Conservation (phyloP, 148 eudicot genomes). For the Heliosperma pusillum region DNA sequence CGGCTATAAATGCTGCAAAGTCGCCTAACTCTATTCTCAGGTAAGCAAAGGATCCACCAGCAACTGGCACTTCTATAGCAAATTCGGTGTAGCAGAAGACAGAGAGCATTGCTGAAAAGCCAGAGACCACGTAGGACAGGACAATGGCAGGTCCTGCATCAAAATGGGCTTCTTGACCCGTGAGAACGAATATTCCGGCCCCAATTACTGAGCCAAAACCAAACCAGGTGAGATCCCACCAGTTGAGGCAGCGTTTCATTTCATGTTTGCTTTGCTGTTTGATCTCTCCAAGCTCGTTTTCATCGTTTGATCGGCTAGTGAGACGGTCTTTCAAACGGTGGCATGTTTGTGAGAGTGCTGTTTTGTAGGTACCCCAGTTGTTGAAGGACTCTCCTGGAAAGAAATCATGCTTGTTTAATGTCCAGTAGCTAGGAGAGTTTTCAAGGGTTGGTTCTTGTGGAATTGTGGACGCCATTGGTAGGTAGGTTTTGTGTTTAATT, state of each 20-base stretch:
- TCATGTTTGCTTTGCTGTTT: conserved; percentile 45
- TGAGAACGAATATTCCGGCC: no score
- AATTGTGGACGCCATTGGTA: not conserved
- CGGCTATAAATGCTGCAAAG: conserved; percentile 59
- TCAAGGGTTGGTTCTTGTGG: not conserved
- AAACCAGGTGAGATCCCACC: no score
- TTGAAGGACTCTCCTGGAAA: conserved; percentile 3
- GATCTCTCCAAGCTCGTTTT: conserved; percentile 36
- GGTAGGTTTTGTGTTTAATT: not conserved
- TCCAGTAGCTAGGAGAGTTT: not conserved
- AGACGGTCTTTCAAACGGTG: conserved; percentile 49
- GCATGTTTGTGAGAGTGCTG: no score
- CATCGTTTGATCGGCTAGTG: no score
- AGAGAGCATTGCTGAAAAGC: conserved; percentile 76
- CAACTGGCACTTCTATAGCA: conserved; percentile 74
- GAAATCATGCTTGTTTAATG: conserved; percentile 33
- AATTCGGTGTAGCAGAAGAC: conserved; percentile 86
- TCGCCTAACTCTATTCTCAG: conserved; percentile 72
- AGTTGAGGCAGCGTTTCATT: no score
- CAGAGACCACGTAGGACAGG: conserved; percentile 55
- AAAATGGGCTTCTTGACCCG: conserved; percentile 50
- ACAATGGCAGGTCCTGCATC: conserved; percentile 72
- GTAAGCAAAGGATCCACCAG: conserved; percentile 76
- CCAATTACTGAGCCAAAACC: no score
- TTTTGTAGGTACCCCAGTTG: no score